Evolutionary conservation across 169 alveolate genomes (phyloP), one percentile per base, ranked within the genome.

Genomic region (Toxoplasma gondii): DNA sequence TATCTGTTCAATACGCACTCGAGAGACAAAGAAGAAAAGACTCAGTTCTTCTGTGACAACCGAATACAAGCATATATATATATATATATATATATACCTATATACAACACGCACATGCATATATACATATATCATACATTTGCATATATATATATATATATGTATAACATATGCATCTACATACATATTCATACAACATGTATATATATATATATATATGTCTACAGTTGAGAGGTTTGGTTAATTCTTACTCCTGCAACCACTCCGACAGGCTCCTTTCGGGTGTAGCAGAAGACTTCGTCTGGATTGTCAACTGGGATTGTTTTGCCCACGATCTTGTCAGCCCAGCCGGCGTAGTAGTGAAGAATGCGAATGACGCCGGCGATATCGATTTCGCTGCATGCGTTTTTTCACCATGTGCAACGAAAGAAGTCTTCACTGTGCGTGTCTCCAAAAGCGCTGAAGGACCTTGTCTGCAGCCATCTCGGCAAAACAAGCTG

Each of bases 231-330:
- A 7, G 58, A 12, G 58, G 12, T 49, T 4, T 4, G 58, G 58
- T 49, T 12, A 12, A 12, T 49, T 49, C 94, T 83, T 69, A 92
- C 95, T 43, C 88, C 94, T 5, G 97, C 99, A 31, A 95, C 97
- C 4, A 98, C 99, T 41, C 98, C 99, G 49, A 97, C 97, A 17
- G 98, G 98, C 83, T 98, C 98, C 86, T 93, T 69, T 86, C 97
- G 93, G n/a, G 98, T 96, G 93, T 82, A 93, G 88, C 94, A 90
- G 86, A 96, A 95, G 45, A 94, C 88, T n/a, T 94, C 84, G 31
- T 82, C 94, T n/a, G 93, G 87, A 24, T 96, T 97, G 43, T 39
- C 84, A 2, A 96, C 94, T 0, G 98, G 97, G 88, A 97, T 88
- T 17, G 97, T 94, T n/a, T 93, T 88, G 0, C 98, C 98, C 12